Conservation (phyloP, 2,329 filamentous ascomycete species). For the Venturia nashicola region DNA sequence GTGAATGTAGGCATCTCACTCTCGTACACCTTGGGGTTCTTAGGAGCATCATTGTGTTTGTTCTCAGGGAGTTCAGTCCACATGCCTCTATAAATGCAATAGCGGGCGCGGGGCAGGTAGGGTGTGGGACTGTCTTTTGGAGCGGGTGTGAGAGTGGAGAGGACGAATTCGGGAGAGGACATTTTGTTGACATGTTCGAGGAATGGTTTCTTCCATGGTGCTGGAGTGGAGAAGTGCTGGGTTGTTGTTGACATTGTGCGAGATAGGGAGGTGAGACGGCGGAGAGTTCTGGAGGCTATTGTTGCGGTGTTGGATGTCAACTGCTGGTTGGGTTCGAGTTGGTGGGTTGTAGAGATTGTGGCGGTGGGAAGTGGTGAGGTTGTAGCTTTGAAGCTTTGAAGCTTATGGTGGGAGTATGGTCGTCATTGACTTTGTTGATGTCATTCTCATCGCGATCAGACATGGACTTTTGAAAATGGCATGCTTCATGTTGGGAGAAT, state of each 20-base stretch:
- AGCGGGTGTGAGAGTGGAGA: conserved; percentile 35
- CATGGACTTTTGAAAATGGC: not conserved
- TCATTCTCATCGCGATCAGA: not conserved
- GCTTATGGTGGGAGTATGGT: not conserved
- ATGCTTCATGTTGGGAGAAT: not conserved
- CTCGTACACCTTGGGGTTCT: conserved; percentile 59
- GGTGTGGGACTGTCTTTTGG: conserved; percentile 20
- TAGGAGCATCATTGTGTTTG: conserved; percentile 57
- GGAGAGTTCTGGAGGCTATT: conserved; percentile 26
- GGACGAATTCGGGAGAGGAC: conserved; percentile 37
- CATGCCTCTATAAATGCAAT: conserved; percentile 76
- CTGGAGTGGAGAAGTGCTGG: conserved; percentile 17
- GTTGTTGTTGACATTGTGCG: conserved; percentile 35
- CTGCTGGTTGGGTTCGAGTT: not conserved
- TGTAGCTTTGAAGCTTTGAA: not conserved
- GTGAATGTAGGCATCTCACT: conserved; percentile 75
- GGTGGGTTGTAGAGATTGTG: not conserved
- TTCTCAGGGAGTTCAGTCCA: conserved; percentile 64
- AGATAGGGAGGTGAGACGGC: conserved; percentile 28
- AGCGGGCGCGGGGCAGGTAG: conserved; percentile 50
- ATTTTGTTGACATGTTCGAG: conserved; percentile 36
- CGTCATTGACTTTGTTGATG: conserved; percentile 4
- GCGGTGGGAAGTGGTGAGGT: not conserved
- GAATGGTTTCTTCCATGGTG: conserved; percentile 41
- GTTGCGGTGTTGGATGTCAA: conserved; percentile 15